Base-by-base conservation (phyloP, 306 rosid genomes). In the Pterocarpus santalinus region DNA sequence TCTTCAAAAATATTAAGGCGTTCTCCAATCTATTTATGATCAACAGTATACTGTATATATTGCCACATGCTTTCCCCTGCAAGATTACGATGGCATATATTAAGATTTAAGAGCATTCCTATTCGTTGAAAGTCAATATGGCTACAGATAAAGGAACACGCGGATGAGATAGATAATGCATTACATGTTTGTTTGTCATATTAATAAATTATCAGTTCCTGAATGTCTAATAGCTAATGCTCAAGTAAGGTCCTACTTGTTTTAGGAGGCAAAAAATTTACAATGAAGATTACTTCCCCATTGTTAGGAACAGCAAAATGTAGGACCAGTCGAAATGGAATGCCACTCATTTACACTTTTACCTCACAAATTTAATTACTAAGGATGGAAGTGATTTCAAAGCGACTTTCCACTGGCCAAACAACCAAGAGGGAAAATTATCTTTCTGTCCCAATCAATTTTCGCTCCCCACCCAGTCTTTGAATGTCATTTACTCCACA, bases 21-120 rank as follows among this genome's bases (percentile, higher is more conserved):
- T 60, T 67, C 35, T 39, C n/a, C 68, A 72, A 52, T 85, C 88
- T 60, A 77, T 58, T 15, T 43, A 15, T 47, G 78, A 85, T 78
- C 74, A 60, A 63, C 75, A 44, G 57, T 72, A 17, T 66, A 43
- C n/a, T 65, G 71, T 74, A 78, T 73, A 74, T 72, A 73, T 16
- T 73, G 75, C 73, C 66, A 53, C 75, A 78, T 33, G 73, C 70
- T 78, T 82, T 60, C 53, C 35, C 81, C 88, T 85, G 81, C 79
- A 85, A 78, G 55, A 73, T 39, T 46, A 81, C 58, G 76, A 68
- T 38, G 5, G 38, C 77, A 76, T 65, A 39, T 13, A 57, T 49
- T 76, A 55, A 62, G 56, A 69, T 61, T 80, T 70, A 63, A 55
- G 34, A 44, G 57, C 15, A 11, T 13, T 39, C 0, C 77, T 58